Evolutionary conservation across 805 yeast species (phyloP).

Genomic region (Jamesozyma hellenica): DNA sequence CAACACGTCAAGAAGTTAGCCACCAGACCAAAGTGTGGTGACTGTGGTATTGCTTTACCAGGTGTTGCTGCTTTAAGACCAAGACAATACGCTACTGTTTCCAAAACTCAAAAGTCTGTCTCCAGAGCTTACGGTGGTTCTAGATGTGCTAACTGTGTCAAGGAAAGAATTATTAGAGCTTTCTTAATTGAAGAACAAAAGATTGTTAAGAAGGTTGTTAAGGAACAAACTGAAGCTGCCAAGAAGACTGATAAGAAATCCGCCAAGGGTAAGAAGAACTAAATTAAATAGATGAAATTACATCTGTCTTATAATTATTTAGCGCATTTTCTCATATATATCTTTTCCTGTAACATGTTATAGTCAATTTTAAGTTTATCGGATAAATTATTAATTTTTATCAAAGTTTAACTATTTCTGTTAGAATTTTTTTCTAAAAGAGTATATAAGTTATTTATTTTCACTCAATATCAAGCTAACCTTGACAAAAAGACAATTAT

Average conservation of each 20-base stretch:
- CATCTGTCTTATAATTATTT: slow-evolving; percentile 3
- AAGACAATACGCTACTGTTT: slow-evolving; percentile 89
- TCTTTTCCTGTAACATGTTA: slow-evolving; percentile 9
- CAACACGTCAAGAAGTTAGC: slow-evolving; percentile 93
- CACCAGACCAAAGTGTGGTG: slow-evolving; percentile 83
- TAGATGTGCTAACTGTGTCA: slow-evolving; percentile 96
- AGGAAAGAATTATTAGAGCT: slow-evolving; percentile 98
- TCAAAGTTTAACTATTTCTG: no score
- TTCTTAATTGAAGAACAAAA: slow-evolving; percentile 99
- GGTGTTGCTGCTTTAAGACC: slow-evolving; percentile 96
- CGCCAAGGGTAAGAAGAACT: slow-evolving; percentile 15
- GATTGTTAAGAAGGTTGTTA: slow-evolving; percentile 98
- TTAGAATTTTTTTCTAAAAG: no score
- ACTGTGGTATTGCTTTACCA: slow-evolving; percentile 70
- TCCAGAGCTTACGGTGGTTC: slow-evolving; percentile 99
- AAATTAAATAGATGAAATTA: not conserved
- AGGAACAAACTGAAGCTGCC: slow-evolving; percentile 89
- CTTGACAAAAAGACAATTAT: no score
- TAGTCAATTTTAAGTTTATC: slow-evolving; percentile 1
- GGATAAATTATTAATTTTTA: no score
- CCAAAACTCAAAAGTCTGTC: slow-evolving; percentile 96
- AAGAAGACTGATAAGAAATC: slow-evolving; percentile 42
- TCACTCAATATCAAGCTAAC: no score
- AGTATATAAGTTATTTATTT: no score
- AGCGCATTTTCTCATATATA: slow-evolving; percentile 7